Base-by-base conservation (phyloP, 768 basidiomycete species). In the Grammothele lineata region DNA sequence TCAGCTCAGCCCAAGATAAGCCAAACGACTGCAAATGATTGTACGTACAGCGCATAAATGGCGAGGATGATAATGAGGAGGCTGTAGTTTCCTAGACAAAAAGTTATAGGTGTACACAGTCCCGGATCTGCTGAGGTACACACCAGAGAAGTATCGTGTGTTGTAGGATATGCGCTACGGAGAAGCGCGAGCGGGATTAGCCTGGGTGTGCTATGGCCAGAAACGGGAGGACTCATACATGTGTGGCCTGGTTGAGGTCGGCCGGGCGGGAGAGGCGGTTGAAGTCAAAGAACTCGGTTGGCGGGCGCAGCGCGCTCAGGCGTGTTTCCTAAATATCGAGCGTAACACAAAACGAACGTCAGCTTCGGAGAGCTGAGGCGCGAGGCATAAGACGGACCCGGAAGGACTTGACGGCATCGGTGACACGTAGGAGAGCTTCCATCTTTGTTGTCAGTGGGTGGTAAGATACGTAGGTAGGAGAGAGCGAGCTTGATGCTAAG, bases 91-190 rank as follows among this genome's bases (percentile, higher is more conserved):
- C 91, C 90, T 79, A 68, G 54, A 52, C 54, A 64, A 5, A 24
- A 14, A 14, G 15, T 12, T 9, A 19, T 19, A 43, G 35, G 15
- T 32, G 14, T 7, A 8, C 1, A 9, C 8, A 25, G 26, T 24
- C 14, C 7, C 12, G 15, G 45, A 32, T 35, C 21, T 19, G 9
- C 23, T 6, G 18, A 36, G n/a, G 18, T 9, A 43, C 44, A 45
- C 51, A 84, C 83, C 85, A 47, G 87, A 90, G 68, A 89, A 90
- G 63, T 89, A 90, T 40, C 87, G 83, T 33, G 92, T 92, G 71
- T 95, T 95, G 73, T 95, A 92, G 19, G 90, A 89, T 77, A 94
- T 89, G 49, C 92, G 82, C 91, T 92, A 22, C 15, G 19, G n/a
- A 23, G 14, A 14, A 15, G 33, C 19, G 60, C 36, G 43, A 19